Evolutionary conservation across 108 stramenopile species (phyloP).

Genomic region (Cylindrotheca fusiformis): DNA sequence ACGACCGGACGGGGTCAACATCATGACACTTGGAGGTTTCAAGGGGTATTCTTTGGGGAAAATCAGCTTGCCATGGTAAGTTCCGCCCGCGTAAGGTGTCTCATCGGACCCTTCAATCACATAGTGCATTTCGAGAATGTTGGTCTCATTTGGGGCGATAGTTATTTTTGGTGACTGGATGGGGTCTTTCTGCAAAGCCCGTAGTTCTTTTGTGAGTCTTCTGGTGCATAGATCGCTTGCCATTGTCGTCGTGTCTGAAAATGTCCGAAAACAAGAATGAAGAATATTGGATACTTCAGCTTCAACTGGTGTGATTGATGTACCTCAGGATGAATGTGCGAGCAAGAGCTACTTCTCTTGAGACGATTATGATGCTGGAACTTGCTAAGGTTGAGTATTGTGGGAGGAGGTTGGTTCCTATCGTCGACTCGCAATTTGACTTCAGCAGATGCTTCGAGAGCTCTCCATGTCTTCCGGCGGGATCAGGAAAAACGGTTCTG

Average conservation of each 20-base stretch:
- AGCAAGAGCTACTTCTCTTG: no score
- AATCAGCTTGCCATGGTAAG: constrained; percentile 75
- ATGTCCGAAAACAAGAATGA: no score
- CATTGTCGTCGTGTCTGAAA: constrained; percentile 37
- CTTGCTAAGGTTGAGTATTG: no score
- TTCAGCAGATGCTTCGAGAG: no score
- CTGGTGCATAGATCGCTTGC: constrained; percentile 76
- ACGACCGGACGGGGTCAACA: constrained; percentile 92
- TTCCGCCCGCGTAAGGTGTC: constrained; percentile 77
- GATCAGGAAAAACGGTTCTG: no score
- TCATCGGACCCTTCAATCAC: constrained; percentile 87
- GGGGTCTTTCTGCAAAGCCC: constrained; percentile 72
- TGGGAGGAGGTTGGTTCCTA: no score
- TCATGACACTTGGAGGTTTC: constrained; percentile 93
- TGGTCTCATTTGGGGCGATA: constrained; percentile 68
- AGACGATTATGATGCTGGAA: no score
- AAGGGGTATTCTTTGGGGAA: constrained; percentile 92
- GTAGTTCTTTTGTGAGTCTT: constrained; percentile 77
- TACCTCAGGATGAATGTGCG: no score
- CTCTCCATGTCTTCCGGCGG: no score
- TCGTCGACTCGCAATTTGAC: no score
- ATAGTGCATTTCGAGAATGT: constrained; percentile 95
- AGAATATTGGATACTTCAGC: no score
- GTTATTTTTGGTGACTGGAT: constrained; percentile 70
- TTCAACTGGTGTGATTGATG: no score